These are phyloP conservation scores for Borealophlyctis nickersoniae DNA, from an alignment of 192 early-diverging fungal species.

Conservation along the genomic window DNA sequence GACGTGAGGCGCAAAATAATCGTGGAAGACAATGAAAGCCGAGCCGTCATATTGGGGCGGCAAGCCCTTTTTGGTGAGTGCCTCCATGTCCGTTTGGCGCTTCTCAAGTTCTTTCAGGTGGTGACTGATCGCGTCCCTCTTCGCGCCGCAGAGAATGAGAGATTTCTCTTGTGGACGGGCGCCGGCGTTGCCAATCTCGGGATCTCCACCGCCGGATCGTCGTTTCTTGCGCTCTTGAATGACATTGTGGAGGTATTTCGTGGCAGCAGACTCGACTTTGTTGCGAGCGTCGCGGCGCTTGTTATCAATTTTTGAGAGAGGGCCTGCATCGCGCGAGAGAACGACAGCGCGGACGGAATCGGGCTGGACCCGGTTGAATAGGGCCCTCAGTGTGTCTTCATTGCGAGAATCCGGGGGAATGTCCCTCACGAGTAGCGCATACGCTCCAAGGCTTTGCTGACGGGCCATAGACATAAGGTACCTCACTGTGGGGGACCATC, in stretches of 20 bases:
- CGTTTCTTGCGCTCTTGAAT: background rate
- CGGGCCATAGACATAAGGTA: constrained; percentile 57
- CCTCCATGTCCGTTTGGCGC: background rate
- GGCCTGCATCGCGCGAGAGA: constrained; percentile 5
- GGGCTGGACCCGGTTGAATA: constrained; percentile 35
- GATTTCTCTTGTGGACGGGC: no score
- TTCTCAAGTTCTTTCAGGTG: background rate
- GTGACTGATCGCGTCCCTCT: constrained; percentile 12
- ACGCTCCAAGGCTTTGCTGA: constrained; percentile 41
- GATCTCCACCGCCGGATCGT: background rate
- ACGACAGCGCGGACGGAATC: constrained; percentile 12
- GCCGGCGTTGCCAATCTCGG: background rate
- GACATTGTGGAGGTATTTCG: constrained; percentile 14
- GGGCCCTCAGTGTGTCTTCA: constrained; percentile 19
- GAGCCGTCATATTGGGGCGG: constrained; percentile 53
- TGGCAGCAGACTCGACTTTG: constrained; percentile 21
- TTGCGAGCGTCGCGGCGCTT: background rate
- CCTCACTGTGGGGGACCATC: constrained; percentile 10
- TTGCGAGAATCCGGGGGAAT: constrained; percentile 63
- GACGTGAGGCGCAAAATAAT: constrained; percentile 73
- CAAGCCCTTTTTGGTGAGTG: constrained; percentile 44
- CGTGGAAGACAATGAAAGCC: constrained; percentile 80
- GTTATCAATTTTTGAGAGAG: background rate
- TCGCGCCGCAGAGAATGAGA: no score
- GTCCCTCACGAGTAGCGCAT: constrained; percentile 68